Conservation (phyloP, 1,139 yeast species). For the Suhomyces anneliseae region DNA sequence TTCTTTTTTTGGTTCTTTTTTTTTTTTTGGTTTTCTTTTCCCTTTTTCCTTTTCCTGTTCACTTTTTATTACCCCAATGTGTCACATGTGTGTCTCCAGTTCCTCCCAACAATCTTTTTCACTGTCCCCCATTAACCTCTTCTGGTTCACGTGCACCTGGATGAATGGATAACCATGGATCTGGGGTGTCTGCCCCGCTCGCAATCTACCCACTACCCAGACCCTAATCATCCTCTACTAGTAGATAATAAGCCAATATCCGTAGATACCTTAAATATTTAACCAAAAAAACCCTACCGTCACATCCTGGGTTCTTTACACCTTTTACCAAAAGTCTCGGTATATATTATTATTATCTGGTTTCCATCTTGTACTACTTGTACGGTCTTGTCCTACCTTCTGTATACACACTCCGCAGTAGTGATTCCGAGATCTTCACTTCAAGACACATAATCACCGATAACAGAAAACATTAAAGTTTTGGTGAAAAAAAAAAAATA, state of each 20-base stretch:
- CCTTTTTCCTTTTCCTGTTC: neutral
- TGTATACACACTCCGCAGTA: too few species aligned
- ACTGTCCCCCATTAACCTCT: neutral
- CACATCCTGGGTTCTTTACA: neutral
- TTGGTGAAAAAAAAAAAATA: too few species aligned
- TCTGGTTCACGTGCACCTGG: slow-evolving; percentile 1
- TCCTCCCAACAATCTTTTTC: neutral
- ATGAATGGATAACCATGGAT: neutral
- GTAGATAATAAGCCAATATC: neutral
- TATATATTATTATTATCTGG: too few species aligned
- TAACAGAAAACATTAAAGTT: too few species aligned
- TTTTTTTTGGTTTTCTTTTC: too few species aligned
- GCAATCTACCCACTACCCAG: neutral
- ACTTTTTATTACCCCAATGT: neutral
- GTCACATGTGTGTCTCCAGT: neutral
- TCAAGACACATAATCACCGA: too few species aligned
- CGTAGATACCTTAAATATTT: neutral
- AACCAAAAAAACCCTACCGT: neutral
- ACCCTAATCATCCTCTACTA: neutral
- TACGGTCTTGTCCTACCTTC: too few species aligned
- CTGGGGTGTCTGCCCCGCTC: neutral
- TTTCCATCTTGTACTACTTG: too few species aligned
- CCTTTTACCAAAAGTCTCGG: neutral
- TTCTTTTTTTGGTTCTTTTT: too few species aligned
- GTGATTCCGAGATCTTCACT: too few species aligned